A percentile compares a stretch with the other conserved stretches of the same genome.
phyloP scores from a whole-genome alignment of 257 asterid species.

The Paraleonurus japonicus region DNA sequence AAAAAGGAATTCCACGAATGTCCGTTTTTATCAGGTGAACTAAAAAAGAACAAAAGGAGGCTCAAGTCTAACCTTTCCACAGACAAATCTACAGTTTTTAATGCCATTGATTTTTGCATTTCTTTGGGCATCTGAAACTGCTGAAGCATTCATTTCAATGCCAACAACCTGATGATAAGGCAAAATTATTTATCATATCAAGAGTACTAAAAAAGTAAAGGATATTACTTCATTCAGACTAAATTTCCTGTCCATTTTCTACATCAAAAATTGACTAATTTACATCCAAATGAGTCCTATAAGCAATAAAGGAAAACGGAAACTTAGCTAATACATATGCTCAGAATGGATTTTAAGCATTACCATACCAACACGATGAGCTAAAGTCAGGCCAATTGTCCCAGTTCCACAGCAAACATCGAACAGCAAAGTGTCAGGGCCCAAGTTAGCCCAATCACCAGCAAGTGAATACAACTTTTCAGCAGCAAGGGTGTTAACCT shows the following conservation, averaged over 20 bases:
- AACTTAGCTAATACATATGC: not conserved
- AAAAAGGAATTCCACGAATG: not conserved
- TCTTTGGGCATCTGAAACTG: slow-evolving; percentile 86
- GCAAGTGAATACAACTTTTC: slow-evolving; percentile 92
- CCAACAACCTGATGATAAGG: slow-evolving; percentile 78
- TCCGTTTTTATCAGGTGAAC: not conserved
- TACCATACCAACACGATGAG: slow-evolving; percentile 99
- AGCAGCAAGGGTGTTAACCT: slow-evolving; percentile 98
- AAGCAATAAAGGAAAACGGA: slow-evolving; percentile 5
- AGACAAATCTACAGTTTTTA: slow-evolving; percentile 84
- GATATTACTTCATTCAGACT: not conserved
- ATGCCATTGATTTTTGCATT: slow-evolving; percentile 90
- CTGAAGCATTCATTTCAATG: slow-evolving; percentile 98
- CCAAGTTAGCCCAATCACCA: slow-evolving; percentile 96
- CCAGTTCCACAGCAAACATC: slow-evolving; percentile 99
- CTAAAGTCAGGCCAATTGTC: slow-evolving; percentile 87
- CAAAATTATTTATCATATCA: slow-evolving; percentile 24
- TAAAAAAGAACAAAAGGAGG: slow-evolving; percentile 18
- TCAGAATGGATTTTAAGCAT: slow-evolving; percentile 45
- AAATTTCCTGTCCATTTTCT: not conserved
- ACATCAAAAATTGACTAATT: not conserved
- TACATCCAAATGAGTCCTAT: not conserved
- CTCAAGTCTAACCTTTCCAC: slow-evolving; percentile 69
- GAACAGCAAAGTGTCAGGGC: slow-evolving; percentile 89
- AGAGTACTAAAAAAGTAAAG: not conserved